Percentiles rank a stretch among this genome's conserved stretches.
phyloP scores from a whole-genome alignment of 495 filamentous ascomycete genomes.

The Neurospora tetrasperma region DNA sequence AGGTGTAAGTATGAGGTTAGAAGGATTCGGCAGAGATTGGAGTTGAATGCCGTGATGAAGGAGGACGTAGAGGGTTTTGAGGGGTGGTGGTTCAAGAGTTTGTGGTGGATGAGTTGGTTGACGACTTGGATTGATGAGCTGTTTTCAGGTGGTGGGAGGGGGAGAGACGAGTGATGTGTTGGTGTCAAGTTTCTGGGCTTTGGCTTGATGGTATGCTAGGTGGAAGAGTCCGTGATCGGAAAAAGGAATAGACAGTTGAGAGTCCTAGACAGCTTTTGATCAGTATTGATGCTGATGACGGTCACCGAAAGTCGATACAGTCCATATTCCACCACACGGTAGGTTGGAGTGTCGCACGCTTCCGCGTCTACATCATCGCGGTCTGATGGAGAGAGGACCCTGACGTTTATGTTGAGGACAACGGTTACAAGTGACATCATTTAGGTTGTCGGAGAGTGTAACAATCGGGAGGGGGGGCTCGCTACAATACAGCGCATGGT shows the following conservation, averaged over 20 bases:
- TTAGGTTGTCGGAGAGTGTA: not conserved
- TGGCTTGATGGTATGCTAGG: too few species aligned
- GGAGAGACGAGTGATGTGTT: not conserved
- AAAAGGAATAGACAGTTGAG: too few species aligned
- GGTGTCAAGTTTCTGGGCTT: too few species aligned
- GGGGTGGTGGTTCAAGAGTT: not conserved
- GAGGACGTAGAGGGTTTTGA: not conserved
- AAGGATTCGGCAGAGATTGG: not conserved
- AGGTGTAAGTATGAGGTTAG: not conserved
- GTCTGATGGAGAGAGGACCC: not conserved
- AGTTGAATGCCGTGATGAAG: not conserved
- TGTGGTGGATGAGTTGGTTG: not conserved
- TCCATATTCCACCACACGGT: not conserved
- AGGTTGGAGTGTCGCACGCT: not conserved
- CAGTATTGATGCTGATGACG: too few species aligned
- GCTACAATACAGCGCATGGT: not conserved
- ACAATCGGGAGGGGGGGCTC: not conserved
- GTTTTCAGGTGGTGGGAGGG: not conserved
- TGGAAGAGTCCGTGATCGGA: too few species aligned
- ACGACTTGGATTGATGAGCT: not conserved
- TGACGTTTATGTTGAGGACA: not conserved
- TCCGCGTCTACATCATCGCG: not conserved
- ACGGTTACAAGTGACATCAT: not conserved
- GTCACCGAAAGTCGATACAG: too few species aligned
- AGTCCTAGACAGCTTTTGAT: too few species aligned